Evolutionary conservation across 768 basidiomycete genomes (phyloP).

Genomic region (Suillus lakei): DNA sequence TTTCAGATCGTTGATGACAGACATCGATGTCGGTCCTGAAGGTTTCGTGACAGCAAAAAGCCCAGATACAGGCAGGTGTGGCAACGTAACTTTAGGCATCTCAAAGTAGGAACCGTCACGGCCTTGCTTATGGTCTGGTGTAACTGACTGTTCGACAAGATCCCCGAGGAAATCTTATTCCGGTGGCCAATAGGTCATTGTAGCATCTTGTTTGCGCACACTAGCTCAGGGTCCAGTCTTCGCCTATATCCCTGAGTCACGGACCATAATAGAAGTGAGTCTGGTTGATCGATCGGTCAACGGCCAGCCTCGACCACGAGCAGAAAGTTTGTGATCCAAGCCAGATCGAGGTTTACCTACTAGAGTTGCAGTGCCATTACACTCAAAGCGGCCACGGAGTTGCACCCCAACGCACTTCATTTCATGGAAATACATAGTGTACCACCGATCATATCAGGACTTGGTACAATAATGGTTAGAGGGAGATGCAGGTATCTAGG

Average conservation of each 20-base stretch:
- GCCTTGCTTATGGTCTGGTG: background rate
- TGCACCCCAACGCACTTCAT: conserved; percentile 25
- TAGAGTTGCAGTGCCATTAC: background rate
- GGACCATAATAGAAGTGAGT: background rate
- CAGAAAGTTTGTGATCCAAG: no score
- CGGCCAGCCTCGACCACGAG: background rate
- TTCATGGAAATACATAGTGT: conserved; percentile 49
- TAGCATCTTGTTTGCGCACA: background rate
- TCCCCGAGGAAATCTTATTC: background rate
- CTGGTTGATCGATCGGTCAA: background rate
- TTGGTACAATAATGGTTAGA: conserved; percentile 47
- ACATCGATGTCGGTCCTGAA: conserved; percentile 92
- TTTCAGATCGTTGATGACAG: conserved; percentile 84
- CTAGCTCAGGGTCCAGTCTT: background rate
- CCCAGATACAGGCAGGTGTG: conserved; percentile 70
- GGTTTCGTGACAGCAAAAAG: conserved; percentile 92
- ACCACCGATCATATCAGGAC: no score
- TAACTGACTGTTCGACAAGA: background rate
- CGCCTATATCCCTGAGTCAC: background rate
- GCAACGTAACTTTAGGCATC: conserved; percentile 70
- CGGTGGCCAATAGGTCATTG: background rate
- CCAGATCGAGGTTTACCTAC: background rate
- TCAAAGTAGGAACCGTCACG: background rate
- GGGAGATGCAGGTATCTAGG: conserved; percentile 38
- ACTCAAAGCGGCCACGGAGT: background rate